These are phyloP conservation scores for Chiua virens DNA, from an alignment of 768 basidiomycete genomes.

Conservation along the genomic window DNA sequence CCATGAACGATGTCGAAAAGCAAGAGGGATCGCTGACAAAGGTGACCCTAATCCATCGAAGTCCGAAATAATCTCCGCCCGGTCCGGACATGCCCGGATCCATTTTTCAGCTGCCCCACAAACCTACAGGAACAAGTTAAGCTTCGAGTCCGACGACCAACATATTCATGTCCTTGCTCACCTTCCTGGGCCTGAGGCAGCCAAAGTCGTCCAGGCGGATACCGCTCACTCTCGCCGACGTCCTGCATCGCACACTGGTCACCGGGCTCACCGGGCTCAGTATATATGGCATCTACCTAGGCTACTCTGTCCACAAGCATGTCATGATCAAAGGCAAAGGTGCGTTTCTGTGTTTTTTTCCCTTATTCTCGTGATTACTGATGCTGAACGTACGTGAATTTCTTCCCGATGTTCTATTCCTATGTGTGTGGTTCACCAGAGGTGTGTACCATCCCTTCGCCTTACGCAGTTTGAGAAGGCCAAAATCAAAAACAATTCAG, in stretches of 20 bases:
- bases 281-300: conserved; percentile 32
- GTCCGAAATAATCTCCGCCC: no score
- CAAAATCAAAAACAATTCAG: conserved; percentile 7
- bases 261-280: conserved; percentile 28
- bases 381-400: neutral
- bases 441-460: conserved; percentile 11
- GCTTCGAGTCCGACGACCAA: no score
- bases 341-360: conserved; percentile 7
- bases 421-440: conserved; percentile 7
- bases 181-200: conserved; percentile 27
- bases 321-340: conserved; percentile 33
- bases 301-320: conserved; percentile 32
- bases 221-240: conserved; percentile 26
- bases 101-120: no score
- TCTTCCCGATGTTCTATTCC: neutral
- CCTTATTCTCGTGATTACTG: neutral
- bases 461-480: neutral
- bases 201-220: conserved; percentile 19
- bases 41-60: no score
- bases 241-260: conserved; percentile 33
- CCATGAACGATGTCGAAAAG: no score
- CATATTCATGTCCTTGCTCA: conserved; percentile 31
- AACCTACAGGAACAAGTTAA: no score
- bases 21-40: no score
- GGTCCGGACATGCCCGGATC: no score